These are phyloP conservation scores for Dictyostelium capitatum DNA, from an alignment of 78 protist species.

Conservation along the genomic window DNA sequence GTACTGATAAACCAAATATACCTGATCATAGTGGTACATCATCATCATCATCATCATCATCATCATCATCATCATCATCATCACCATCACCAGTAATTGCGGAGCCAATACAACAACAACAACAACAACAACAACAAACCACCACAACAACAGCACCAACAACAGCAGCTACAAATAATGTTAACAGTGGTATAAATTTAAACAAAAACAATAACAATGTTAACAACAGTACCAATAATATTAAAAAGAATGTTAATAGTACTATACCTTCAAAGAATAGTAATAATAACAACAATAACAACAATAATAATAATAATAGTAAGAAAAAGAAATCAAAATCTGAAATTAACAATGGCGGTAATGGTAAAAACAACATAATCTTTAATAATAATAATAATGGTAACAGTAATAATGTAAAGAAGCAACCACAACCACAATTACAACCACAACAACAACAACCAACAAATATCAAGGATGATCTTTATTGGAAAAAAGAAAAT, in stretches of 20 bases:
- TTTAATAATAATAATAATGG: too few relatives aligned
- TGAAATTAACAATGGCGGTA: neutral
- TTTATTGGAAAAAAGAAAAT: conserved; percentile 15
- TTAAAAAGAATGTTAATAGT: too few relatives aligned
- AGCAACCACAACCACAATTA: neutral
- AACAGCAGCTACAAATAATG: neutral
- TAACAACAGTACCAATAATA: neutral
- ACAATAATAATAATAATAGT: neutral
- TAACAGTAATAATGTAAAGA: neutral
- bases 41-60: neutral
- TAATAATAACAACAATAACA: neutral
- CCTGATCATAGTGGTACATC: neutral
- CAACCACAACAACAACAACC: neutral
- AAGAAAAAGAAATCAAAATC: neutral
- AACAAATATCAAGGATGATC: neutral
- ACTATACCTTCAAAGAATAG: neutral
- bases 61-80: neutral
- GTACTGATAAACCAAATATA: conserved; percentile 4
- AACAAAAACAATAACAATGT: neutral
- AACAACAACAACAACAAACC: neutral
- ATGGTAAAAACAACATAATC: neutral
- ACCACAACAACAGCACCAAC: neutral
- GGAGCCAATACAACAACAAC: neutral
- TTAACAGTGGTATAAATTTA: neutral
- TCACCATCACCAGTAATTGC: neutral